phyloP scores from a whole-genome alignment of 225 moss, liverwort and hornwort species.

The Polytrichum commune region DNA sequence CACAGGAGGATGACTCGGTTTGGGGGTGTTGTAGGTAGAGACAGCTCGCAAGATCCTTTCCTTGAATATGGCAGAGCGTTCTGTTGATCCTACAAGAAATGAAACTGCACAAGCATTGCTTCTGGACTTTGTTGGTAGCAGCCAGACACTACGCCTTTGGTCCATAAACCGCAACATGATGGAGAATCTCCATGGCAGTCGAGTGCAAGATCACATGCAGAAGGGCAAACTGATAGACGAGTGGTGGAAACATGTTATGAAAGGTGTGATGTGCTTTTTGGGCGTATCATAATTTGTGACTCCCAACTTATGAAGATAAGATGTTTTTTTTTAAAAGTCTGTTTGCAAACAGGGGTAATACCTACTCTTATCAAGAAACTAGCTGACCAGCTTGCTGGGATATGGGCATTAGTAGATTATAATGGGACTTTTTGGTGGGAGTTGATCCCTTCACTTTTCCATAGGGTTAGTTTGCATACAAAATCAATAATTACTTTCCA shows the following conservation, averaged over 20 bases:
- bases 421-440: too few species aligned
- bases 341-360: too few species aligned
- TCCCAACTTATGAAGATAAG: neutral
- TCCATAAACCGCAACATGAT: constrained; percentile 95
- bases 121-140: constrained; percentile 92
- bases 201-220: constrained; percentile 87
- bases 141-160: constrained; percentile 86
- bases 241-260: constrained; percentile 93
- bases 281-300: neutral
- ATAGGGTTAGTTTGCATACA: too few species aligned
- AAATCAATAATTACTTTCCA: too few species aligned
- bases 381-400: too few species aligned
- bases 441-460: too few species aligned
- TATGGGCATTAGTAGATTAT: too few species aligned
- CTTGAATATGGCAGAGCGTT: constrained; percentile 92
- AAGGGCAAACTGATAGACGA: constrained; percentile 95
- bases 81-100: constrained; percentile 77
- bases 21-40: constrained; percentile 58
- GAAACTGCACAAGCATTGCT: constrained; percentile 83
- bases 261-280: constrained; percentile 37
- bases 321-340: neutral
- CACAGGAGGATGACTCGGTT: constrained; percentile 5
- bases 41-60: constrained; percentile 93
- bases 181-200: constrained; percentile 91
- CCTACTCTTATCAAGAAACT: too few species aligned